Percentiles rank a stretch among this genome's conserved stretches.
These are phyloP conservation scores for Buxus sempervirens DNA, from an alignment of 164 flowering plant genomes.

Conservation along the genomic window DNA sequence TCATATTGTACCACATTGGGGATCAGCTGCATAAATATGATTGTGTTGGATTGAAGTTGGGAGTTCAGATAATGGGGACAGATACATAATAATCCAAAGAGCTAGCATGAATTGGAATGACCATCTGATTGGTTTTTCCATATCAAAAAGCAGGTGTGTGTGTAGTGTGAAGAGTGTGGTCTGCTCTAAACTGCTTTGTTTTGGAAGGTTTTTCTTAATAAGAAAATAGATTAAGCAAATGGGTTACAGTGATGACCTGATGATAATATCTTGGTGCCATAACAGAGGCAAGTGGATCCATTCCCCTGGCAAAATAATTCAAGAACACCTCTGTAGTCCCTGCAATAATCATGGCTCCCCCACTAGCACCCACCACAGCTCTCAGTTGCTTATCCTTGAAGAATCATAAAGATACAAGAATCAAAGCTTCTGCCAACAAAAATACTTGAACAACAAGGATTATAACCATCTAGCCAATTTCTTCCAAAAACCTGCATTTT, in stretches of 20 bases:
- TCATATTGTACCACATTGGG: conserved; percentile 59
- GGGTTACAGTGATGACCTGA: conserved; percentile 32
- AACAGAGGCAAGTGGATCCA: conserved; percentile 64
- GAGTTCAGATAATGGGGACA: background rate
- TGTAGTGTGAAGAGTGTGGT: background rate
- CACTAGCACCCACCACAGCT: conserved; percentile 66
- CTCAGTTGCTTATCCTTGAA: conserved; percentile 44
- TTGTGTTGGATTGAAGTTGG: background rate
- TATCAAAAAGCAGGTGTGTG: background rate
- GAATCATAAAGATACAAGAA: background rate
- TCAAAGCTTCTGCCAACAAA: background rate
- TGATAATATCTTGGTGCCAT: conserved; percentile 60
- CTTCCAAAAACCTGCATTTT: background rate
- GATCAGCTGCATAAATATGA: conserved; percentile 41
- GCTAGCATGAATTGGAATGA: background rate
- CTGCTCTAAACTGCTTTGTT: background rate
- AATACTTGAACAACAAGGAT: background rate
- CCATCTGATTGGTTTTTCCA: background rate
- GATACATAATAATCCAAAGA: background rate
- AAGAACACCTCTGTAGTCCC: conserved; percentile 52
- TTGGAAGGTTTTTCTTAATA: background rate
- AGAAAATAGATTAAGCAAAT: background rate
- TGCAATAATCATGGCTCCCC: conserved; percentile 52
- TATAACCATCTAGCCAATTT: background rate
- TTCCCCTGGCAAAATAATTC: conserved; percentile 47